Conservation (phyloP, 192 early-diverging fungal genomes). For the Rhizophagus prolifer region DNA sequence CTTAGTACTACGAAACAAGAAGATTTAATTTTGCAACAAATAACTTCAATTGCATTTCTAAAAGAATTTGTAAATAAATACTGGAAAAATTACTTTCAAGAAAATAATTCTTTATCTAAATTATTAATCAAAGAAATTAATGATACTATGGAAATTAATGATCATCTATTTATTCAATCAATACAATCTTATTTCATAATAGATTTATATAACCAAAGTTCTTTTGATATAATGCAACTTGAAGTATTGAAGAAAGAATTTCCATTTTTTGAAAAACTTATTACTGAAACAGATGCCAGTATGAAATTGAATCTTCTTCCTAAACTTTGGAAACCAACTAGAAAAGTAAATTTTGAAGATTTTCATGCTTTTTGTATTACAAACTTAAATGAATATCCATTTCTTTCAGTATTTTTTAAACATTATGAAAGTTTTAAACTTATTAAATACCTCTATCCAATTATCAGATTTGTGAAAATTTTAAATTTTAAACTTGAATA, state of each 20-base stretch:
- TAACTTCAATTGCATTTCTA: too few relatives aligned
- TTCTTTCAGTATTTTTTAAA: conserved; percentile 27
- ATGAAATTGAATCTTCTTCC: too few relatives aligned
- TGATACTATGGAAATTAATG: background rate
- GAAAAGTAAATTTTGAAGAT: too few relatives aligned
- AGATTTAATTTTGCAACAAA: too few relatives aligned
- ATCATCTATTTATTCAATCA: background rate
- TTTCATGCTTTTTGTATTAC: background rate
- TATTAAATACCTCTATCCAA: conserved; percentile 8
- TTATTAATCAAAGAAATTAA: background rate
- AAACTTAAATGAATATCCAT: conserved; percentile 1
- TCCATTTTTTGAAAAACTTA: background rate
- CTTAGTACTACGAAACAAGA: too few relatives aligned
- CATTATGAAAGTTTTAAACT: conserved; percentile 3
- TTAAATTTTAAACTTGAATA: background rate
- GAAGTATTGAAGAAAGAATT: background rate
- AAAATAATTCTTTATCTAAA: too few relatives aligned
- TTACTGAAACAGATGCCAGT: too few relatives aligned
- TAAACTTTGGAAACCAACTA: too few relatives aligned
- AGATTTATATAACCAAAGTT: background rate
- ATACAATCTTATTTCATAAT: background rate
- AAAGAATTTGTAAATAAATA: too few relatives aligned
- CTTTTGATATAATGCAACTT: background rate
- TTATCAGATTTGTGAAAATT: conserved; percentile 25
- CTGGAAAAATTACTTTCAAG: too few relatives aligned